Percentiles rank a stretch among this genome's conserved stretches.
Conservation (phyloP, 768 basidiomycete genomes). For the Lepiota brunneoincarnata region DNA sequence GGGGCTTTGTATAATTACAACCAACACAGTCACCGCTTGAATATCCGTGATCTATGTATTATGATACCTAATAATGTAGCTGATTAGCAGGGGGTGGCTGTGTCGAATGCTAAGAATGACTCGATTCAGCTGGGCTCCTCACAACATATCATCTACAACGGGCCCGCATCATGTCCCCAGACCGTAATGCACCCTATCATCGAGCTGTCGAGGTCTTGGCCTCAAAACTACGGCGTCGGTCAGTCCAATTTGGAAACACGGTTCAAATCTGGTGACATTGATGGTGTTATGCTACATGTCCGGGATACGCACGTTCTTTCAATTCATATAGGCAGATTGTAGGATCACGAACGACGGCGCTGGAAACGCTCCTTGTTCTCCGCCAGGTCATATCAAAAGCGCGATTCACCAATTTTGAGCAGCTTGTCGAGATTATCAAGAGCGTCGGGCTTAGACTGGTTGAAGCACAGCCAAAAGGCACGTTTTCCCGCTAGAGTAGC, state of each 20-base stretch:
- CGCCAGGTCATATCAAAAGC: slow-evolving; percentile 88
- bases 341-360: slow-evolving; percentile 84
- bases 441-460: slow-evolving; percentile 76
- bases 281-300: slow-evolving; percentile 15
- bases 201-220: slow-evolving; percentile 68
- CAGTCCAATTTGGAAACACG: slow-evolving; percentile 25
- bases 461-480: slow-evolving; percentile 95
- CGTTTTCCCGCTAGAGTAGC: slow-evolving; percentile 12
- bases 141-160: slow-evolving; percentile 6
- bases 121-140: neutral
- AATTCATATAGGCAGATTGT: slow-evolving; percentile 70
- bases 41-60: no score
- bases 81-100: slow-evolving; percentile 3
- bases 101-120: slow-evolving; percentile 1
- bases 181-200: slow-evolving; percentile 37
- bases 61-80: no score
- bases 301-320: slow-evolving; percentile 11
- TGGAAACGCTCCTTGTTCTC: slow-evolving; percentile 86
- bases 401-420: slow-evolving; percentile 82
- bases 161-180: slow-evolving; percentile 39
- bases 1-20: neutral
- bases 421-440: slow-evolving; percentile 77
- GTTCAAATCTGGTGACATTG: neutral
- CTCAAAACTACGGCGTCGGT: slow-evolving; percentile 71
- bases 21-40: neutral